These are phyloP conservation scores for Lactifluus volemus DNA, from an alignment of 768 basidiomycete genomes.

Conservation along the genomic window DNA sequence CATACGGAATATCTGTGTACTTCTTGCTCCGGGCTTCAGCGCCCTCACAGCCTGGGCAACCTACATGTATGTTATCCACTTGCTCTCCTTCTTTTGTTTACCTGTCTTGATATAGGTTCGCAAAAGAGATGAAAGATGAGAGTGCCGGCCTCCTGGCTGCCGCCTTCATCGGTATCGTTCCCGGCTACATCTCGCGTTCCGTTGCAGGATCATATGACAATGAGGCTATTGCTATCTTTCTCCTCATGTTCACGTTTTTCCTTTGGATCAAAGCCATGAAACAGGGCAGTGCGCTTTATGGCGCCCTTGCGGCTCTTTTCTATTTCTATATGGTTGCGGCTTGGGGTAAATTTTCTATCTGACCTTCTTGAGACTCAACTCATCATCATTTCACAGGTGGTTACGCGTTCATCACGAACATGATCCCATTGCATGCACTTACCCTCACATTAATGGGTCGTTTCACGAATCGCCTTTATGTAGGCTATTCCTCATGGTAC, in stretches of 20 bases:
- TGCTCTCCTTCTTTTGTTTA: background rate
- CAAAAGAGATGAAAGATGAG: slow-evolving; percentile 91
- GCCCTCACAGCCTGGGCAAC: slow-evolving; percentile 96
- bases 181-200: slow-evolving; percentile 97
- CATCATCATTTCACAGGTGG: slow-evolving; percentile 47
- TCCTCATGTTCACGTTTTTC: slow-evolving; percentile 99
- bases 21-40: slow-evolving; percentile 94
- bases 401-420: slow-evolving; percentile 99
- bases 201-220: slow-evolving; percentile 99
- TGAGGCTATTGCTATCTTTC: slow-evolving; percentile 98
- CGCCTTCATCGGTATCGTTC: slow-evolving; percentile 95
- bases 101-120: slow-evolving; percentile 52
- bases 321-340: slow-evolving; percentile 99
- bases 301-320: slow-evolving; percentile 85
- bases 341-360: slow-evolving; percentile 60
- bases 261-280: slow-evolving; percentile 96
- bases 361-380: background rate
- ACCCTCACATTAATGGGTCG: slow-evolving; percentile 94
- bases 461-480: slow-evolving; percentile 85
- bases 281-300: slow-evolving; percentile 86
- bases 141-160: slow-evolving; percentile 96
- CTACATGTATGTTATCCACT: slow-evolving; percentile 54
- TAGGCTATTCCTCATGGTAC: slow-evolving; percentile 96
- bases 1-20: slow-evolving; percentile 93
- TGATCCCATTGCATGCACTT: slow-evolving; percentile 97